Percentiles rank a stretch among this genome's conserved stretches.
Conservation (phyloP, 805 yeast species). For the Saturnispora dispora region DNA sequence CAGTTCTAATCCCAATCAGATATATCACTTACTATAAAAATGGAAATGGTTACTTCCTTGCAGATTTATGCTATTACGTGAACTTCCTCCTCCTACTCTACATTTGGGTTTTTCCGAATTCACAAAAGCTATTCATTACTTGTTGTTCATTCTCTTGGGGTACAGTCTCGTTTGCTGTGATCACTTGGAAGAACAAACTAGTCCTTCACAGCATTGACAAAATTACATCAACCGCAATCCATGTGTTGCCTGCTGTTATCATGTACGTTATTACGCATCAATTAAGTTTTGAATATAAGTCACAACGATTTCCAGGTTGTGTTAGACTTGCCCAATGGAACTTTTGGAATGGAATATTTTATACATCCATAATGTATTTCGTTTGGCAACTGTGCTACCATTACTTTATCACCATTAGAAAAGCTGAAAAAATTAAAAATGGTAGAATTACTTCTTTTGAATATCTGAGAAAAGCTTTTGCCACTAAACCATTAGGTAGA, state of each 20-base stretch:
- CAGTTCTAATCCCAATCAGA: constrained; percentile 72
- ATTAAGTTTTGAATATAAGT: constrained; percentile 40
- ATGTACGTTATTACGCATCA: constrained; percentile 83
- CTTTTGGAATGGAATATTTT: constrained; percentile 55
- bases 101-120: constrained; percentile 76
- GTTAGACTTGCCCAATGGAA: constrained; percentile 62
- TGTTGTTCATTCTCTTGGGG: constrained; percentile 87
- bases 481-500: constrained; percentile 55
- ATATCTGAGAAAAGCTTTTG: constrained; percentile 65
- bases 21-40: constrained; percentile 72
- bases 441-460: constrained; percentile 87
- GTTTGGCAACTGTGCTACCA: constrained; percentile 89
- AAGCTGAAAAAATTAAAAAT: constrained; percentile 69
- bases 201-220: constrained; percentile 89
- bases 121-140: constrained; percentile 63
- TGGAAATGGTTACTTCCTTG: constrained; percentile 77
- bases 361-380: constrained; percentile 76
- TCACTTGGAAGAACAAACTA: constrained; percentile 90
- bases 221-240: constrained; percentile 85
- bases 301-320: constrained; percentile 71
- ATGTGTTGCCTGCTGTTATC: constrained; percentile 80
- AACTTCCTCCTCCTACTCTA: constrained; percentile 59
- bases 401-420: constrained; percentile 78
- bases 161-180: constrained; percentile 84
- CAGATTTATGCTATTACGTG: constrained; percentile 89